Evolutionary conservation across 352 stramenopile genomes (phyloP).

Genomic region (Globisporangium paroecandrum): DNA sequence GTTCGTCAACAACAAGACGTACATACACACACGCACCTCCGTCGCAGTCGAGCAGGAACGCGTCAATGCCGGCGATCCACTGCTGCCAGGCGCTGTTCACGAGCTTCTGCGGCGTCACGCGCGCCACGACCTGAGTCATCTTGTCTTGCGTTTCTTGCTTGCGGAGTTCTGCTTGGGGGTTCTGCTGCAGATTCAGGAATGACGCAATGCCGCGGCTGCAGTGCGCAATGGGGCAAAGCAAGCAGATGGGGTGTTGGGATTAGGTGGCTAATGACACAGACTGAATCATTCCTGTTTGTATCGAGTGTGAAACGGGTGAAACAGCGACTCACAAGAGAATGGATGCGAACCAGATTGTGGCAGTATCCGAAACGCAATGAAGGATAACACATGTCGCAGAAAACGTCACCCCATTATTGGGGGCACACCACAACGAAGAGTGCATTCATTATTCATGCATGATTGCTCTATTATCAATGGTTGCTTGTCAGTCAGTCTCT

Average conservation of each 20-base stretch:
- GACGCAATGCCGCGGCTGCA: not conserved
- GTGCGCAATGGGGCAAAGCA: not conserved
- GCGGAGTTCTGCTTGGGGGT: conserved; percentile 6
- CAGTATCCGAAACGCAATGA: conserved; percentile 3
- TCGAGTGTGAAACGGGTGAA: not conserved
- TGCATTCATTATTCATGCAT: not conserved
- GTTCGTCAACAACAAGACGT: not conserved
- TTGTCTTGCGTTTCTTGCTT: not conserved
- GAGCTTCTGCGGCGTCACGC: conserved; percentile 34
- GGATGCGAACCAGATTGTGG: conserved; percentile 5
- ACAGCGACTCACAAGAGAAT: not conserved
- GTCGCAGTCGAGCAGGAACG: conserved; percentile 84
- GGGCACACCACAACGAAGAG: not conserved
- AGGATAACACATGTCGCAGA: conserved; percentile 15
- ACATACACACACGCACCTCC: conserved; percentile 37
- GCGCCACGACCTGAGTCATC: conserved; percentile 18
- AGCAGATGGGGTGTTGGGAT: not conserved
- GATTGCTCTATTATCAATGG: not conserved
- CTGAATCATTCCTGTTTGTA: not conserved
- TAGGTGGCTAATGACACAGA: conserved; percentile 21
- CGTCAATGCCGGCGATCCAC: conserved; percentile 63
- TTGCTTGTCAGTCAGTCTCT: conserved; percentile 11
- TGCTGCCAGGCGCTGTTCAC: conserved; percentile 38
- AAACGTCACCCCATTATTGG: not conserved
- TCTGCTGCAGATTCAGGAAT: conserved; percentile 1